Base-by-base conservation (phyloP, 768 basidiomycete species). In the Lepiota venenata region DNA sequence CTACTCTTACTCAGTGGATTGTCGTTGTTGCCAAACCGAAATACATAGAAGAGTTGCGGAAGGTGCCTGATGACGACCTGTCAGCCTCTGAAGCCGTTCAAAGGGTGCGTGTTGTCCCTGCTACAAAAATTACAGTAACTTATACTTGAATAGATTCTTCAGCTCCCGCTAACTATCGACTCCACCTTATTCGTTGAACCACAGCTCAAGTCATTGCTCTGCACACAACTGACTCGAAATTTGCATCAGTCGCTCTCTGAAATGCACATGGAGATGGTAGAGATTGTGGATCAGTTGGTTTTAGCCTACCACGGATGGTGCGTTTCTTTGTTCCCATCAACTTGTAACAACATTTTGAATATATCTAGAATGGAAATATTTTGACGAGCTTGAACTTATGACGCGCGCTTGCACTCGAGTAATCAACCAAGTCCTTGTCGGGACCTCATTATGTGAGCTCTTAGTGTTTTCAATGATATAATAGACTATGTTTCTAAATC, bases 21-120 rank as follows among this genome's bases (percentile, higher is more conserved):
- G 69, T 81, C 36, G 43, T 82, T n/a, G 43, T 75, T 0, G 61
- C 62, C 12, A 63, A 63, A 10, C 61, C 58, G 0, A 54, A 63
- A 20, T 56, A 69, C 4, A 60, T 76, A 41, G 70, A 78, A 9
- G 78, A 80, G 43, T 16, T 80, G 15, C 61, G 66, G 14, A 74
- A 66, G 46, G 70, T 72, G 3, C 60, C 72, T 0, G 74, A 77
- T 18, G 69, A 71, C 22, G 58, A 59, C 4, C 58, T 80, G 15
- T 77, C 76, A 6, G 62, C 72, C 15, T 1, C 22, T 0, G 70
- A 66, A 32, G 67, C 66, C 0, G 32, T 56, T 0, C 60, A 59
- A 4, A 71, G 77, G 10, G 80, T 74, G 46, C 20, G 70, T 38
- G 6, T 22, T 52, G 7, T 14, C 18, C 8, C 5, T 12, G 21